A percentile compares a stretch with the other conserved stretches of the same genome.
Evolutionary conservation across 768 basidiomycete species (phyloP).

Genomic region (Gymnopilus dilepis): DNA sequence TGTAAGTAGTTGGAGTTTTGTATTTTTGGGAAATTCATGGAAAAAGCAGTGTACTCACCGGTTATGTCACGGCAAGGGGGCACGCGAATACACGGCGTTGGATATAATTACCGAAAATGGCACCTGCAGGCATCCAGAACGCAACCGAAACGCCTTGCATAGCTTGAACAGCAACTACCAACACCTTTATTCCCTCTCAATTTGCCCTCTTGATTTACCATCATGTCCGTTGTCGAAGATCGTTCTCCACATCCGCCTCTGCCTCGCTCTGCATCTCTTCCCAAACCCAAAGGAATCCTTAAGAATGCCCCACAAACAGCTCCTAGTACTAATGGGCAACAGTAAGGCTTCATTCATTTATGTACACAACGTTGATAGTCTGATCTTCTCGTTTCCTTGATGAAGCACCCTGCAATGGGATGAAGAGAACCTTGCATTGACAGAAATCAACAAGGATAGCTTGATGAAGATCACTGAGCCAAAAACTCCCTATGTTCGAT

Average conservation of each 20-base stretch:
- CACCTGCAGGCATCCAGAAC: background rate
- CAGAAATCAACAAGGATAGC: slow-evolving; percentile 93
- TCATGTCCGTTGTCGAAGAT: slow-evolving; percentile 44
- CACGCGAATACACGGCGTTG: background rate
- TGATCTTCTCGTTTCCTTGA: slow-evolving; percentile 15
- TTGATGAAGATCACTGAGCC: slow-evolving; percentile 99
- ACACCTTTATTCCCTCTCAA: background rate
- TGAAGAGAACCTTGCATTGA: slow-evolving; percentile 90
- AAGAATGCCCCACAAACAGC: slow-evolving; percentile 71
- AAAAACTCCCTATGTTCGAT: slow-evolving; percentile 95
- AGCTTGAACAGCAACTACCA: background rate
- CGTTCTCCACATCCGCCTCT: slow-evolving; percentile 51
- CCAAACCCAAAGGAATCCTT: slow-evolving; percentile 86
- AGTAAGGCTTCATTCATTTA: slow-evolving; percentile 46
- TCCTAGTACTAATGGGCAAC: slow-evolving; percentile 50
- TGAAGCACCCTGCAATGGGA: slow-evolving; percentile 87
- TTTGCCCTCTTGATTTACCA: slow-evolving; percentile 3
- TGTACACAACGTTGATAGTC: background rate
- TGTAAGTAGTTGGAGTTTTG: background rate
- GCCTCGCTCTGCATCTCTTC: slow-evolving; percentile 66
- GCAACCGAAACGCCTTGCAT: background rate
- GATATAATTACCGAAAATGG: slow-evolving; percentile 4
- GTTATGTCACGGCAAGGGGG: background rate
- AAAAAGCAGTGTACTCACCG: no score
- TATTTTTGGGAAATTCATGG: background rate